phyloP scores from a whole-genome alignment of 805 yeast species.

The Myxozyma mucilagina region DNA sequence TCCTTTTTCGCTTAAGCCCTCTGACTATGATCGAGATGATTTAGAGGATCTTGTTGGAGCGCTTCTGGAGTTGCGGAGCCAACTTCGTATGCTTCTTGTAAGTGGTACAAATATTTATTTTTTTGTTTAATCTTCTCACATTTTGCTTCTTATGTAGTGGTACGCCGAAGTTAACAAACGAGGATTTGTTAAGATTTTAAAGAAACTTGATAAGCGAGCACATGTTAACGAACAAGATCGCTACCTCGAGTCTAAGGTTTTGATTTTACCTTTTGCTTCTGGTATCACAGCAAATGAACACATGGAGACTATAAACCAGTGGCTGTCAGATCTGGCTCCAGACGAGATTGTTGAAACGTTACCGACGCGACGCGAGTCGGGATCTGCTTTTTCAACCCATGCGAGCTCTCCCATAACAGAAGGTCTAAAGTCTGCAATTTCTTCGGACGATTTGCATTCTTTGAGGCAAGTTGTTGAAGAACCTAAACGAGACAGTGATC shows the following conservation, averaged over 20 bases:
- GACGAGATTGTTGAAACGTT: slow-evolving; percentile 20
- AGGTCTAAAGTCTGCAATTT: slow-evolving; percentile 8
- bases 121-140: not conserved
- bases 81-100: slow-evolving; percentile 70
- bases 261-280: slow-evolving; percentile 75
- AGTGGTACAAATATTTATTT: not conserved
- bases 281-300: slow-evolving; percentile 59
- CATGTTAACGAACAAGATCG: slow-evolving; percentile 58
- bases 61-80: slow-evolving; percentile 71
- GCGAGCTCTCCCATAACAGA: slow-evolving; percentile 9
- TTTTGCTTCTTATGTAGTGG: slow-evolving; percentile 49
- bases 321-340: slow-evolving; percentile 56
- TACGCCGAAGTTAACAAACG: slow-evolving; percentile 88
- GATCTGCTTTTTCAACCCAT: not conserved
- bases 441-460: slow-evolving; percentile 20
- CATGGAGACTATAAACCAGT: slow-evolving; percentile 54
- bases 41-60: slow-evolving; percentile 65
- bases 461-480: slow-evolving; percentile 38
- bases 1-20: slow-evolving; percentile 34
- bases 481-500: not conserved
- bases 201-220: slow-evolving; percentile 83
- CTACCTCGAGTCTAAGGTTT: slow-evolving; percentile 66
- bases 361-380: not conserved
- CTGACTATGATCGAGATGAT: slow-evolving; percentile 51
- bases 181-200: slow-evolving; percentile 84